Conservation (phyloP, 495 filamentous ascomycete species). For the Penicillium chermesinum region DNA sequence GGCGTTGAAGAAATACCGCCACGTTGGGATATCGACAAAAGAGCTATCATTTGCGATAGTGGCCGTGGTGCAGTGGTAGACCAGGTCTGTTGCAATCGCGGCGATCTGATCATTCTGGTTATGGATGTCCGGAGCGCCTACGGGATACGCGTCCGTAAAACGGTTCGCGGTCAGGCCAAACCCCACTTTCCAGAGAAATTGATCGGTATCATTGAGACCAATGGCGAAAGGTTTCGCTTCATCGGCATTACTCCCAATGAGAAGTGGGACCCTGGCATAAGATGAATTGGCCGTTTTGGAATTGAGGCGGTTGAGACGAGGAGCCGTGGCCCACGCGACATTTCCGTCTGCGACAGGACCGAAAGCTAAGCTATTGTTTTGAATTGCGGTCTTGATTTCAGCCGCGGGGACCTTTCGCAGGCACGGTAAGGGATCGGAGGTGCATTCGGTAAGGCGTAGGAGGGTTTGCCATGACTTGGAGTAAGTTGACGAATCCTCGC, state of each 20-base stretch:
- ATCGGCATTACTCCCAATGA: conserved; percentile 17
- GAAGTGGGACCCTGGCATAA: conserved; percentile 15
- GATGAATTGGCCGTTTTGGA: neutral
- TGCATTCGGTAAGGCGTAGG: conserved; percentile 7
- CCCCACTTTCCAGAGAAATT: neutral
- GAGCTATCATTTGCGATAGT: neutral
- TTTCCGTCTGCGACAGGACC: conserved; percentile 2
- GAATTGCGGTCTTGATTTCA: neutral
- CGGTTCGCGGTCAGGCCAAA: neutral
- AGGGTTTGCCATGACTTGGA: conserved; percentile 12
- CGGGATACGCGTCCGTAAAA: neutral
- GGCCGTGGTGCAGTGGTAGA: neutral
- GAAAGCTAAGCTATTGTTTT: conserved; percentile 1
- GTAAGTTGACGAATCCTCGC: neutral
- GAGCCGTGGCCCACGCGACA: conserved; percentile 2
- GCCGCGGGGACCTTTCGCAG: neutral
- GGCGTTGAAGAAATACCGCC: neutral
- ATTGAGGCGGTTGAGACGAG: conserved; percentile 1
- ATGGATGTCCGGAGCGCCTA: neutral
- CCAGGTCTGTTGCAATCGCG: neutral
- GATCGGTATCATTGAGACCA: conserved; percentile 6
- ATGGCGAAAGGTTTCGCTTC: conserved; percentile 12
- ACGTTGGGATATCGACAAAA: neutral
- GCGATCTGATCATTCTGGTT: neutral
- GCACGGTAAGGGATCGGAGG: neutral